phyloP scores from a whole-genome alignment of 2,329 filamentous ascomycete species.

The Calonectria montana region DNA sequence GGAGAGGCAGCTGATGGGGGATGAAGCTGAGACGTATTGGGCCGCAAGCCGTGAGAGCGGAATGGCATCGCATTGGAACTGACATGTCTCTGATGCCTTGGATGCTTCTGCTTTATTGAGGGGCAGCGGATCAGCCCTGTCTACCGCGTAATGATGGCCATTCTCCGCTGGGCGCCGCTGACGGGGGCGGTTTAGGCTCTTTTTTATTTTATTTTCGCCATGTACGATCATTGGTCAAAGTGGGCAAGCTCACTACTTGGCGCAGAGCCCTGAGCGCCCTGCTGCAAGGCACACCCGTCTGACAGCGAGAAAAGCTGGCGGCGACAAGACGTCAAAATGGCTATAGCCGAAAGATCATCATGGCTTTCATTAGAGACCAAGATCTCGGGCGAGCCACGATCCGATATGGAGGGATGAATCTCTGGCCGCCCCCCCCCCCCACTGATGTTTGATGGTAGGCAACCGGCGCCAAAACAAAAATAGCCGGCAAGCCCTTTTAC shows the following conservation, averaged over 20 bases:
- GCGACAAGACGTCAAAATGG: not conserved
- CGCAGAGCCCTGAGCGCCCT: not conserved
- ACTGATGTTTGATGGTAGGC: not conserved
- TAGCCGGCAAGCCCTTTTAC: not conserved
- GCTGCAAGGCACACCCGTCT: slow-evolving; percentile 4
- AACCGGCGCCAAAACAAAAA: slow-evolving; percentile 1
- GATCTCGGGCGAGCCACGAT: no score
- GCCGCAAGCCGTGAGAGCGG: not conserved
- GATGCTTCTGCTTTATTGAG: slow-evolving; percentile 15
- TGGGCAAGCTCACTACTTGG: no score
- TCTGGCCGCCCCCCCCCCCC: no score
- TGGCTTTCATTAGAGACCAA: not conserved
- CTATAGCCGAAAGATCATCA: not conserved
- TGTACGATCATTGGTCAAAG: not conserved
- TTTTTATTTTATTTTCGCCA: not conserved
- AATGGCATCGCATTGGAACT: not conserved
- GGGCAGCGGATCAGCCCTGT: not conserved
- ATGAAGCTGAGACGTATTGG: slow-evolving; percentile 13
- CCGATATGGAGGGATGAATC: no score
- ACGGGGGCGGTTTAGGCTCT: not conserved
- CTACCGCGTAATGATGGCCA: not conserved
- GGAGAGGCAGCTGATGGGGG: not conserved
- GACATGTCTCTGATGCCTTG: not conserved
- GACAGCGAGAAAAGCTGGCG: not conserved
- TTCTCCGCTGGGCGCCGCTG: not conserved